Percentiles rank a stretch among this genome's conserved stretches.
phyloP scores from a whole-genome alignment of 2,329 filamentous ascomycete species.

The Cladosporium sp. region DNA sequence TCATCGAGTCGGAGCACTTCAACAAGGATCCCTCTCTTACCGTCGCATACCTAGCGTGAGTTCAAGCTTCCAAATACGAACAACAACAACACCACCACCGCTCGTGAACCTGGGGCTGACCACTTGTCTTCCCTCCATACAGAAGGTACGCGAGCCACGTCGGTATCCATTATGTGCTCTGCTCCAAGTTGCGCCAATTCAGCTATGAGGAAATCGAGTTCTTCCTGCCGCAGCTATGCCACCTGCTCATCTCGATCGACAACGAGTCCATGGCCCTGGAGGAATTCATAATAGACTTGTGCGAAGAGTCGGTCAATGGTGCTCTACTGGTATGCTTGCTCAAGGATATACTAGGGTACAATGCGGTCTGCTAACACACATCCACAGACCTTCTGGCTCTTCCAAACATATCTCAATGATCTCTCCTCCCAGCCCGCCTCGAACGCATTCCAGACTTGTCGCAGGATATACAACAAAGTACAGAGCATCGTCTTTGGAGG shows the following conservation, averaged over 20 bases:
- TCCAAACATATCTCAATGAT: conserved; percentile 85
- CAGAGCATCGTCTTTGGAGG: conserved; percentile 84
- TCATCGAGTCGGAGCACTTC: conserved; percentile 92
- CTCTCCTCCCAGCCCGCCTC: conserved; percentile 74
- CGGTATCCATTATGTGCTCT: conserved; percentile 85
- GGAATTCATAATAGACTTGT: conserved; percentile 82
- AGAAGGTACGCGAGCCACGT: conserved; percentile 89
- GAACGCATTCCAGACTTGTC: conserved; percentile 77
- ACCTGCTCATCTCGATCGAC: conserved; percentile 83
- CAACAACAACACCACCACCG: not conserved
- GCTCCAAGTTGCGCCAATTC: conserved; percentile 85
- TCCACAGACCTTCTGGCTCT: conserved; percentile 80
- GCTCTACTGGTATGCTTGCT: conserved; percentile 69
- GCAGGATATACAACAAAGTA: conserved; percentile 83
- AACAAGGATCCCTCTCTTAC: conserved; percentile 87
- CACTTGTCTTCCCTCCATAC: conserved; percentile 18
- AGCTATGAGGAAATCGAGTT: conserved; percentile 91
- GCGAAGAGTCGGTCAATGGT: conserved; percentile 83
- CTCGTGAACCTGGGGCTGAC: not conserved
- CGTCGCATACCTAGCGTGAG: conserved; percentile 85
- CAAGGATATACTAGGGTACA: not conserved
- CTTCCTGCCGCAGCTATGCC: conserved; percentile 83
- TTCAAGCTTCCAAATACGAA: not conserved
- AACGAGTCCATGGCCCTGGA: conserved; percentile 91
- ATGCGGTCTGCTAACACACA: conserved; percentile 24